phyloP scores from a whole-genome alignment of 1,139 yeast genomes.

The Tardiomyces digboiensis region DNA sequence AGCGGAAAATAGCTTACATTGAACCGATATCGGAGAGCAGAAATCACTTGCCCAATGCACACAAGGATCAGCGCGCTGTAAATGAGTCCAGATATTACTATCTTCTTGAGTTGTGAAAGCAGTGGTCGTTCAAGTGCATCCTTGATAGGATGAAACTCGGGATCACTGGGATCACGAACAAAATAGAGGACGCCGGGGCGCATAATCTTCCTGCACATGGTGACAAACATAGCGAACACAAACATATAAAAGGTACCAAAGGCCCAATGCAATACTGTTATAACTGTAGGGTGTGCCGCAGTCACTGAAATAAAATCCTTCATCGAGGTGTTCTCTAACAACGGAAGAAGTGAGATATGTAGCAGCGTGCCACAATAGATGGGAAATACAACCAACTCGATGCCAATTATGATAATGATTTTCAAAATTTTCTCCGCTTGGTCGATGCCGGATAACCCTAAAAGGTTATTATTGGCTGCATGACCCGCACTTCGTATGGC shows the following conservation, averaged over 20 bases:
- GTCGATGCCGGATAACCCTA: background rate
- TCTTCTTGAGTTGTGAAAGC: constrained; percentile 59
- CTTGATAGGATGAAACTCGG: constrained; percentile 78
- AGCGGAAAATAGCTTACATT: constrained; percentile 22
- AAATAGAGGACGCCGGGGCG: constrained; percentile 88
- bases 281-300: constrained; percentile 15
- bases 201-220: constrained; percentile 70
- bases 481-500: background rate
- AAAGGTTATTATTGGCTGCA: too few species aligned
- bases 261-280: constrained; percentile 46
- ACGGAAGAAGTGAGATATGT: constrained; percentile 46
- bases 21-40: constrained; percentile 37
- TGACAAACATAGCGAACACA: constrained; percentile 74
- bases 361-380: constrained; percentile 74
- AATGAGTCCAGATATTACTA: constrained; percentile 64
- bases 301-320: background rate
- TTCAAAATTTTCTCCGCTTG: constrained; percentile 50
- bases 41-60: constrained; percentile 66
- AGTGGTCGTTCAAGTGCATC: constrained; percentile 80
- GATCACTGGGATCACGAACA: constrained; percentile 92
- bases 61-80: constrained; percentile 63
- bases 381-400: constrained; percentile 81
- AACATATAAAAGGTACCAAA: constrained; percentile 84
- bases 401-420: constrained; percentile 62
- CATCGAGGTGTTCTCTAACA: constrained; percentile 16